Evolutionary conservation across 805 yeast species (phyloP), one percentile per base, ranked within the genome.

Genomic region (Yamadazyma sp.): DNA sequence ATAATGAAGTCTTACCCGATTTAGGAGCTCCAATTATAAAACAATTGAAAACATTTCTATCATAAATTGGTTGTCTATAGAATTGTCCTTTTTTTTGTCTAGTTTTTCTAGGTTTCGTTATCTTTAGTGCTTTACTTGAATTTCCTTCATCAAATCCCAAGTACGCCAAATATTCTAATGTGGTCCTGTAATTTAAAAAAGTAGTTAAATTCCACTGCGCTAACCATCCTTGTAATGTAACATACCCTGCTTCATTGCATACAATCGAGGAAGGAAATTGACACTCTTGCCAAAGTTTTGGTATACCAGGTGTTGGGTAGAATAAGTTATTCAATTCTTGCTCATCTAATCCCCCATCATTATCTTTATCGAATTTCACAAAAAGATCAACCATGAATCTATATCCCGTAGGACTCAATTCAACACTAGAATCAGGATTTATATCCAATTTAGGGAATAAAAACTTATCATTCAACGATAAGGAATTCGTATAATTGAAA

Each of bases 181-280:
- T 88, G 1, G 87, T 82, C 47, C 74, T 78, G 53, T 84, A 78
- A 49, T 89, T 95, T 20, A 93, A 63, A 47, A 78, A 88, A 0
- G 98, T 91, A 0, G 96, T 87, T 85, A 93, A 84, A 48, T 91
- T 82, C 99, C 99, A 93, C 52, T 91, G 98, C 0, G 98, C 98
- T 24, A 93, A 62, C 99, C 99, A 93, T 3, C 99, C 98, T 62
- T 94, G 98, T 18, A 93, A 60, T 0, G 98, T 87, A 4, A 93
- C 88, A 53, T 79, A 75, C 0, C 96, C 97, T 43, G 80, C 81
- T 45, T 88, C 96, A 53, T 88, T 89, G 35, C 95, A 76, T 1
- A 91, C 96, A 8, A 95, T 86, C 1, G 95, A 78, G 17, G 73
- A 67, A 0, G 99, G 99, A 52, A 93, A 93, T 45, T 80, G 80